Evolutionary conservation across 2,329 filamentous ascomycete species (phyloP), one percentile per base, ranked within the genome.

Genomic region (Penicillium sp.): DNA sequence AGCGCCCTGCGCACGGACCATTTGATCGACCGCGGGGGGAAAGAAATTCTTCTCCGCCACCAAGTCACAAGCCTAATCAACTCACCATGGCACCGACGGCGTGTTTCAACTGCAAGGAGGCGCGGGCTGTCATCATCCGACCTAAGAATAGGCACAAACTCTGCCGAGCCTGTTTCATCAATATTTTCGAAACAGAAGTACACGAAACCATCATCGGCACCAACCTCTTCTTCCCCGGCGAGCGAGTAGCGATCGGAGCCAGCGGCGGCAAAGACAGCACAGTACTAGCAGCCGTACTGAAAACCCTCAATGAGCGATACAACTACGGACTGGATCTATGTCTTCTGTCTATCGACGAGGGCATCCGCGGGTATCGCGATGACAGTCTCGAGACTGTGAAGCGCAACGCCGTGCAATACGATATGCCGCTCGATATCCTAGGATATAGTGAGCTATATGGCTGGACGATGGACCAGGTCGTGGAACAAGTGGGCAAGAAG

Each of bases 401-500:
- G 81, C 82, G 93, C 57, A 97, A 99, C 73, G 90, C 92, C 0
- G 73, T 84, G 12, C 91, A 97, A 73, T 97, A 97, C 75, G 86
- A 88, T 1, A 95, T 99, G 88, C 86, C 89, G 0, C 78, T 99
- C 46, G 90, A 91, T 65, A 96, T 99, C 53, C 85, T 99, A 47
- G 91, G 93, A 47, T 99, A 99, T 68, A 88, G 88, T 51, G 89
- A 97, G 68, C 80, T 99, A 10, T 99, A 99, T 72, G 94, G 93
- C 9, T 99, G 94, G 94, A 97, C 92, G 1, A 99, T 99, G 94
- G 94, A 99, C 69, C 91, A 97, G 69, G 94, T 99, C 10, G 95
- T 99, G 4, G 89, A 92, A 67, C 90, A 93, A 45, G 89, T 99
- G 48, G 94, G 94, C 14, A 97, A 97, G 78, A 97, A 97, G 74